A percentile compares a stretch with the other conserved stretches of the same genome.
phyloP scores from a whole-genome alignment of 2,329 filamentous ascomycete species.

The Exophiala mesophila region DNA sequence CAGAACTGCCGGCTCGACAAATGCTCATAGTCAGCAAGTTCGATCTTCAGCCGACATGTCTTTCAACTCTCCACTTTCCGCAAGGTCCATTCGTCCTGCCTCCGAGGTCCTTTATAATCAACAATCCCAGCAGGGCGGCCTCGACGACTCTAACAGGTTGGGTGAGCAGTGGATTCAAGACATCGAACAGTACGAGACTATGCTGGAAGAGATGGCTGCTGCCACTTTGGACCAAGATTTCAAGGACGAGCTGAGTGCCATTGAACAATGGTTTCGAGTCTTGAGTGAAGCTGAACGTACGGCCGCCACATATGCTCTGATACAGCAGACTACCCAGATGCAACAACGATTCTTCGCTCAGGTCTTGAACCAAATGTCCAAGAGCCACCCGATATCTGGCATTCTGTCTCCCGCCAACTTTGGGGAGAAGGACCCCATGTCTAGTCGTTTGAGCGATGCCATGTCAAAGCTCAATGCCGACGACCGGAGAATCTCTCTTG shows the following conservation, averaged over 20 bases:
- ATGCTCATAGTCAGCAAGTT: conserved; percentile 59
- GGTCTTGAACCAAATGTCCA: conserved; percentile 97
- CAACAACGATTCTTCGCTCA: conserved; percentile 99
- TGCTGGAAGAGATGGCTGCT: conserved; percentile 96
- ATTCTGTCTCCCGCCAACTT: conserved; percentile 92
- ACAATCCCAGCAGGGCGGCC: conserved; percentile 60
- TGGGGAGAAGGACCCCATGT: conserved; percentile 95
- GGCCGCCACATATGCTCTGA: conserved; percentile 85
- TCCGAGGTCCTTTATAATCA: conserved; percentile 90
- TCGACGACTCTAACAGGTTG: conserved; percentile 85
- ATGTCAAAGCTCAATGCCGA: conserved; percentile 94
- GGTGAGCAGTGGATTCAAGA: conserved; percentile 98
- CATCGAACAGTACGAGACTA: conserved; percentile 98
- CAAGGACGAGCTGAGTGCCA: conserved; percentile 97
- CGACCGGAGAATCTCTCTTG: conserved; percentile 78
- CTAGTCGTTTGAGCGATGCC: conserved; percentile 87
- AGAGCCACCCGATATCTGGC: conserved; percentile 94
- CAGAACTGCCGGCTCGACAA: conserved; percentile 59
- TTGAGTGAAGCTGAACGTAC: conserved; percentile 95
- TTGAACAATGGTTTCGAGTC: conserved; percentile 99
- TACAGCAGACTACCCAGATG: conserved; percentile 98
- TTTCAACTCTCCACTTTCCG: conserved; percentile 66
- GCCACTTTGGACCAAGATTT: conserved; percentile 99
- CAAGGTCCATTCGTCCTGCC: conserved; percentile 79
- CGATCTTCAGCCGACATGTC: conserved; percentile 95